phyloP scores from a whole-genome alignment of 441 rosid species.

The Monsonia emarginata region DNA sequence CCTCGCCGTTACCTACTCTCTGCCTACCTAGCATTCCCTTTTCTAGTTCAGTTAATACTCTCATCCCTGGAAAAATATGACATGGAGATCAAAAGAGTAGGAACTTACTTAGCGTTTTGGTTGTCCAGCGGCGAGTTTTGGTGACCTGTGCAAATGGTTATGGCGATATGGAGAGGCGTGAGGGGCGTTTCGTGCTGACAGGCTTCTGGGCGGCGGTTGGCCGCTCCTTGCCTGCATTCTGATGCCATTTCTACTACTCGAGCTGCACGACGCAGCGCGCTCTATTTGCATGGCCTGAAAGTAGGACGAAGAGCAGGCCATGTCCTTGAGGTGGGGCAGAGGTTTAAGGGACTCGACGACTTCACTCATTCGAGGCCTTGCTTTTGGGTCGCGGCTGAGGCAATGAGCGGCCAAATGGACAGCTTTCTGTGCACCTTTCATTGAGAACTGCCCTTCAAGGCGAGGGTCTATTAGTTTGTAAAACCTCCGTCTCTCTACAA shows the following conservation, averaged over 20 bases:
- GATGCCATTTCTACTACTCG: slow-evolving; percentile 16
- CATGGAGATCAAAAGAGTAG: not conserved
- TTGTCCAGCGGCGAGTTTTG: slow-evolving; percentile 15
- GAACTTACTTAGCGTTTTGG: not conserved
- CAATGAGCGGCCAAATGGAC: slow-evolving; percentile 33
- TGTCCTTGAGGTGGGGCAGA: slow-evolving; percentile 24
- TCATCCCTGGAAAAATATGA: no score
- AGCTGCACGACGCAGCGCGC: slow-evolving; percentile 11
- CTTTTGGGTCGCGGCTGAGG: slow-evolving; percentile 27
- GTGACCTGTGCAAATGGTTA: slow-evolving; percentile 19
- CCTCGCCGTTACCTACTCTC: not conserved
- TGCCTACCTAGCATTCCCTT: not conserved
- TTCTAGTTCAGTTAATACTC: not conserved
- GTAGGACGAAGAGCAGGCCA: slow-evolving; percentile 25
- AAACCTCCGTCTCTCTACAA: slow-evolving; percentile 23
- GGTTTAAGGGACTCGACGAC: slow-evolving; percentile 25
- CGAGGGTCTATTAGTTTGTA: slow-evolving; percentile 29
- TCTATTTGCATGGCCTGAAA: slow-evolving; percentile 32
- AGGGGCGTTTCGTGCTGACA: slow-evolving; percentile 18
- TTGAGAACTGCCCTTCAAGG: slow-evolving; percentile 29
- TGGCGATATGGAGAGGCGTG: slow-evolving; percentile 24
- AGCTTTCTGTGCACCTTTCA: slow-evolving; percentile 32
- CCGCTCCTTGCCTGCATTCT: slow-evolving; percentile 21
- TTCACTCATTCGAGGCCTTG: slow-evolving; percentile 42
- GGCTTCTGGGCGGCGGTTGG: slow-evolving; percentile 14